These are phyloP conservation scores for Trypanosoma congolense DNA, from an alignment of 208 protist species.

Conservation along the genomic window DNA sequence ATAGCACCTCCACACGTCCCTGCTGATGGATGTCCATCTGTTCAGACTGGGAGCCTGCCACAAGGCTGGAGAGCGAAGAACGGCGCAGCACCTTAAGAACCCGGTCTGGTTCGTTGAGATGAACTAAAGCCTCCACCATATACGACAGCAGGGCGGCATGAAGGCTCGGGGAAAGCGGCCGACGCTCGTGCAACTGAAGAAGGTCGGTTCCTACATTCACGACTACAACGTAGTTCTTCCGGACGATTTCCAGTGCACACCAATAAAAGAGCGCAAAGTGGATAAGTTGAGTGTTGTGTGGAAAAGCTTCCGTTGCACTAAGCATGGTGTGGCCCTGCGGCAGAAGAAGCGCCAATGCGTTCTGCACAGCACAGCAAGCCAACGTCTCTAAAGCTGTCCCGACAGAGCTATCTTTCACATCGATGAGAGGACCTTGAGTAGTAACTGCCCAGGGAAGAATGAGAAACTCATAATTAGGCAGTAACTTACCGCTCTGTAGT, in stretches of 20 bases:
- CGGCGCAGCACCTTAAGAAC: slow-evolving; percentile 69
- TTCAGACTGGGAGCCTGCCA: slow-evolving; percentile 33
- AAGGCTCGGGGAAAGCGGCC: slow-evolving; percentile 49
- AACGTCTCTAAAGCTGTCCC: slow-evolving; percentile 39
- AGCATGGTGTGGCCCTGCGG: slow-evolving; percentile 52
- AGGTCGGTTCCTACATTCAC: slow-evolving; percentile 66
- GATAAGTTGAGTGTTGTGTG: slow-evolving; percentile 49
- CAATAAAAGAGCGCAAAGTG: slow-evolving; percentile 78
- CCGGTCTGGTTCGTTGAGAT: slow-evolving; percentile 73
- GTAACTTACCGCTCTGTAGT: slow-evolving; percentile 63
- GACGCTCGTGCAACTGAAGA: slow-evolving; percentile 53
- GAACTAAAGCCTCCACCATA: slow-evolving; percentile 74
- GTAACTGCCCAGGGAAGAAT: slow-evolving; percentile 60
- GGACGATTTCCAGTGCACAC: slow-evolving; percentile 64
- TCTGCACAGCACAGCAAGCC: slow-evolving; percentile 59
- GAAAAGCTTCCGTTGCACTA: slow-evolving; percentile 54
- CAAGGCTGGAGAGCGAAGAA: slow-evolving; percentile 59
- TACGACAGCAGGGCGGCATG: slow-evolving; percentile 78
- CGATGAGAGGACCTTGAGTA: slow-evolving; percentile 22
- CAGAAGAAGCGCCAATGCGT: slow-evolving; percentile 75
- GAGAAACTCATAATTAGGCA: slow-evolving; percentile 78
- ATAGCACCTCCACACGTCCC: slow-evolving; percentile 78
- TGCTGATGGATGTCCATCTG: slow-evolving; percentile 64
- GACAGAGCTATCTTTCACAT: slow-evolving; percentile 17
- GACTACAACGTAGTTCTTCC: slow-evolving; percentile 74